phyloP scores from a whole-genome alignment of 2,329 filamentous ascomycete genomes.

The Trichocomaceae sp. region DNA sequence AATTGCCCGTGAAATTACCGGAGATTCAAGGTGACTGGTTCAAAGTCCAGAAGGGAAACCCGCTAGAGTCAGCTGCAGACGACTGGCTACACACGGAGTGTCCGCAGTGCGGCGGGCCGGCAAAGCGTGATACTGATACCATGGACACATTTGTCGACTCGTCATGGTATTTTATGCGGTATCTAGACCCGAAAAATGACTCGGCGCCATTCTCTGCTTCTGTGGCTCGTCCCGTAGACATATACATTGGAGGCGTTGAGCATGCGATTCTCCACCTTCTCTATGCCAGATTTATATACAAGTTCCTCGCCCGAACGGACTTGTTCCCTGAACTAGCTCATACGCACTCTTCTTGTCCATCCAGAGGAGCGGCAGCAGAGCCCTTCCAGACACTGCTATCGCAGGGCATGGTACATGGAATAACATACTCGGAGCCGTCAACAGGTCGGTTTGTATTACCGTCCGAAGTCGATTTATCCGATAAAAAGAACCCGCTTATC shows the following conservation, averaged over 20 bases:
- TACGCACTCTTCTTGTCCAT: constrained; percentile 22
- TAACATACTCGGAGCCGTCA: constrained; percentile 67
- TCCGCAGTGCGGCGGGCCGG: constrained; percentile 61
- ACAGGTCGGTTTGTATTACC: constrained; percentile 72
- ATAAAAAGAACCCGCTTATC: constrained; percentile 54
- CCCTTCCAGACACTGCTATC: constrained; percentile 78
- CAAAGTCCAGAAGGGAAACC: constrained; percentile 65
- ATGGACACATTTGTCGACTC: constrained; percentile 97
- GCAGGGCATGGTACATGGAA: constrained; percentile 90
- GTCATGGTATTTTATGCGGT: constrained; percentile 87
- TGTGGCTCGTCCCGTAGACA: constrained; percentile 63
- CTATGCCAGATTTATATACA: constrained; percentile 85
- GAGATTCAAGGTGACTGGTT: constrained; percentile 62
- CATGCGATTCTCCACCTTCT: constrained; percentile 86
- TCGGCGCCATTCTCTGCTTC: constrained; percentile 55
- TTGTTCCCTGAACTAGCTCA: constrained; percentile 34
- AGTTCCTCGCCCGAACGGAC: constrained; percentile 60
- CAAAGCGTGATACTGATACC: constrained; percentile 80
- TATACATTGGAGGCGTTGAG: constrained; percentile 86
- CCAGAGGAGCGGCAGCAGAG: constrained; percentile 55
- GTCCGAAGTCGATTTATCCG: constrained; percentile 61
- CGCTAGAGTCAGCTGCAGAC: constrained; percentile 59
- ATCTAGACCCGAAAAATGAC: constrained; percentile 63
- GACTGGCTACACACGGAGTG: constrained; percentile 71
- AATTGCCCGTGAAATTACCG: constrained; percentile 72